Percentiles rank a stretch among this genome's conserved stretches.
Conservation (phyloP, 1,139 yeast species). For the Insectozyma bohioensis region DNA sequence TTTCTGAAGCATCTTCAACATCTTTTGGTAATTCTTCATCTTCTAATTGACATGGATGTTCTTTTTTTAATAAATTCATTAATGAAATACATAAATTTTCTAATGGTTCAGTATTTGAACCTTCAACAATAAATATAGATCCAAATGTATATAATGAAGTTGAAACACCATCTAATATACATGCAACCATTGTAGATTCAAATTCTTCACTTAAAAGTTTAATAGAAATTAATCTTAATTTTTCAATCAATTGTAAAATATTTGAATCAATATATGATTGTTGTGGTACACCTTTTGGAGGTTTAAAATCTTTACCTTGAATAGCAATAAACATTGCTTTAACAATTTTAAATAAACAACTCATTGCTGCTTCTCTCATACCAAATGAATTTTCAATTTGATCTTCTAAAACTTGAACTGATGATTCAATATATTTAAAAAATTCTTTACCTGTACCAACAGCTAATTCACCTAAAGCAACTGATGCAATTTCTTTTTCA, state of each 20-base stretch:
- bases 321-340: constrained; percentile 66
- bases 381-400: constrained; percentile 88
- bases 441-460: constrained; percentile 80
- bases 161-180: constrained; percentile 72
- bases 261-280: constrained; percentile 57
- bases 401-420: constrained; percentile 63
- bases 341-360: constrained; percentile 79
- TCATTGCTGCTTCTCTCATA: constrained; percentile 84
- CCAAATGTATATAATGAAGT: constrained; percentile 76
- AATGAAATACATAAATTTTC: constrained; percentile 71
- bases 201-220: constrained; percentile 72
- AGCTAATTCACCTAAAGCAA: constrained; percentile 88
- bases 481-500: constrained; percentile 96
- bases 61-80: constrained; percentile 69
- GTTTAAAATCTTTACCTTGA: constrained; percentile 49
- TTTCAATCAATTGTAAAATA: constrained; percentile 59
- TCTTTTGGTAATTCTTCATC: constrained; percentile 54
- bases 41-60: constrained; percentile 77
- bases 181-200: constrained; percentile 77
- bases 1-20: constrained; percentile 75
- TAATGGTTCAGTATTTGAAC: constrained; percentile 53
- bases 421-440: constrained; percentile 72
- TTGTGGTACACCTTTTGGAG: constrained; percentile 74
- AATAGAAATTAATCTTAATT: constrained; percentile 66
- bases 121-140: constrained; percentile 64